A percentile compares a stretch with the other conserved stretches of the same genome.
Evolutionary conservation across 371 early-diverging fungal species (phyloP).

Genomic region (Zopfochytrium polystomum): DNA sequence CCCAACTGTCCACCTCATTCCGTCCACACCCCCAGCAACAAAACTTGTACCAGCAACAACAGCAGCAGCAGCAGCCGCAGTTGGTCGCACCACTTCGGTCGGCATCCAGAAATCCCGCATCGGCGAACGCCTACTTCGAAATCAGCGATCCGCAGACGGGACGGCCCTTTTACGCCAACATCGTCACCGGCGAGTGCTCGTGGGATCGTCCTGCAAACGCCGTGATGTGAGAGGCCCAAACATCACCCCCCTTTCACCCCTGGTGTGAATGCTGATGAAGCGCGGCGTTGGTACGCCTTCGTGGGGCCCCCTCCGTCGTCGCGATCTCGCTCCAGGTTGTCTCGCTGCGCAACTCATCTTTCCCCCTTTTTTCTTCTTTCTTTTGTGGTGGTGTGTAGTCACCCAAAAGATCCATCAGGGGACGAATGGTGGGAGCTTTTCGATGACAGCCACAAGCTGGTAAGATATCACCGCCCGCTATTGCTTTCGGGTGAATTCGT

Average conservation of each 20-base stretch:
- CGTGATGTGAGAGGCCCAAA: constrained; percentile 44
- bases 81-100: no score
- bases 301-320: no score
- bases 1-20: no score
- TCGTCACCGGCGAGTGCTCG: constrained; percentile 60
- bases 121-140: constrained; percentile 74
- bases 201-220: constrained; percentile 53
- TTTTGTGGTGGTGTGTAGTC: constrained; percentile 35
- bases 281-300: no score
- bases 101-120: no score
- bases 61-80: no score
- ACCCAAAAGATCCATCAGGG: constrained; percentile 55
- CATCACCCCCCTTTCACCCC: no score
- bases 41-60: no score
- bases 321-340: not conserved
- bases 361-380: not conserved
- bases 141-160: constrained; percentile 79
- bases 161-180: constrained; percentile 76
- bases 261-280: no score
- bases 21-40: no score
- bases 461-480: constrained; percentile 8
- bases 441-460: constrained; percentile 74
- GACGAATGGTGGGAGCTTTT: constrained; percentile 95
- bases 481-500: not conserved
- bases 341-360: not conserved